Evolutionary conservation across 352 stramenopile species (phyloP), one percentile per base, ranked within the genome.

Genomic region (Pythium myriotylum): DNA sequence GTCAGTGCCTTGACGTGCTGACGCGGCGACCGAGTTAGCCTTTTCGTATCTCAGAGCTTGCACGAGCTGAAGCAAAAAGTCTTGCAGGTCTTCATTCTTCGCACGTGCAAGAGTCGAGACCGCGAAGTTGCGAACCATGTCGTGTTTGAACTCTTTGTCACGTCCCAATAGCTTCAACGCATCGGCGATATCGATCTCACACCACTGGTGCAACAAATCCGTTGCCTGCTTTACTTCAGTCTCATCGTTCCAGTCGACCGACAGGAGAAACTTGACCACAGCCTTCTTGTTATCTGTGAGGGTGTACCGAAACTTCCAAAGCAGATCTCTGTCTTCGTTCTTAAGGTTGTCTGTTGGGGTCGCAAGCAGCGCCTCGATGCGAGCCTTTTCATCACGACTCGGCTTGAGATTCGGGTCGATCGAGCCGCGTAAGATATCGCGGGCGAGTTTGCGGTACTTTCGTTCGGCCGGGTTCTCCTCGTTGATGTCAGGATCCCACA

Each of bases 41-140:
- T 91, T 92, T 27, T 95, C 86, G 52, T 95, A 95, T 27, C 98
- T 95, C 35, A 99, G 71, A 4, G 97, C 97, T 75, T 99, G 97
- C 17, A 99, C 97, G 10, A 99, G 77, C 71, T 99, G 98, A 17
- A 99, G 72, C 20, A 99, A 67, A 70, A 99, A 99, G 23, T 98
- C 86, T 19, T 96, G 84, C 5, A 99, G 76, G 59, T 99, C 96
- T 65, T 98, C 97, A 72, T 99, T 98, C 42, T 96, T 97, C 22
- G 97, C 95, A 22, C 86, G 81, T 10, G 84, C 85, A 2, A 99
- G 79, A 5, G 95, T 98, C 42, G 98, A 94, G 14, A 99, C 98
- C 0, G 97, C 97, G 76, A 99, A 99, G 39, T 97, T 91, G 20
- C 97, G 88, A 33, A 98, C 93, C 49, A 96, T 79, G 20, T 95